Base-by-base conservation (phyloP, 176 grass and related monocot genomes). In the Carex cristatella region DNA sequence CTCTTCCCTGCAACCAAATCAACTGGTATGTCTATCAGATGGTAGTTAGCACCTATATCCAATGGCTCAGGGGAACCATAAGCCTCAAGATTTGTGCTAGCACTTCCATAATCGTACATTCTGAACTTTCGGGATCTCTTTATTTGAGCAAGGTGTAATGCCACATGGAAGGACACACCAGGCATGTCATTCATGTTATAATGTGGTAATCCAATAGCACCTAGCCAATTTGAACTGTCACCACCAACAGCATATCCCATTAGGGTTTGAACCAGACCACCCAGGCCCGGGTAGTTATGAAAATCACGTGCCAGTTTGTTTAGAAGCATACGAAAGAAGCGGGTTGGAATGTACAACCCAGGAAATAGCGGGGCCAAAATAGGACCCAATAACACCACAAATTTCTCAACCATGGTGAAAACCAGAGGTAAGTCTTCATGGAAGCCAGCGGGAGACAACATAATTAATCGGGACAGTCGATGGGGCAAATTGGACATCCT, bases 151-250 rank as follows among this genome's bases (percentile, higher is more conserved):
- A 98, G 92, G 85, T 98, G 95, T 79, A 98, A 84, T 7, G 87
- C 91, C 7, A 98, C 95, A 79, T 92, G 91, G 81, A 98, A 93
- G 10, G 95, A 98, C 19, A 98, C 93, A 60, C 95, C 95, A 18
- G 95, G 95, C 95, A 97, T 97, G 84, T 97, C 95, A 85, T 97
- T 92, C 91, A 97, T 97, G 86, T 97, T 97, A 72, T 97, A 97
- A 82, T 94, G 95, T 1, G 95, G 95, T 71, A 97, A 86, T 18
- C 95, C 92, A 1, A 97, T 87, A 30, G 92, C 95, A 64, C 95
- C 95, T 16, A 97, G 91, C 95, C 95, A 97, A 74, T 97, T 94
- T 59, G 95, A 97, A 84, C 95, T 97, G 81, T 97, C 95, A 1
- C 95, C 95, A 5, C 92, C 95, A 73, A 97, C 95, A 4, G 92